Conservation (phyloP, 2,329 filamentous ascomycete genomes). For the Pyricularia sp. region DNA sequence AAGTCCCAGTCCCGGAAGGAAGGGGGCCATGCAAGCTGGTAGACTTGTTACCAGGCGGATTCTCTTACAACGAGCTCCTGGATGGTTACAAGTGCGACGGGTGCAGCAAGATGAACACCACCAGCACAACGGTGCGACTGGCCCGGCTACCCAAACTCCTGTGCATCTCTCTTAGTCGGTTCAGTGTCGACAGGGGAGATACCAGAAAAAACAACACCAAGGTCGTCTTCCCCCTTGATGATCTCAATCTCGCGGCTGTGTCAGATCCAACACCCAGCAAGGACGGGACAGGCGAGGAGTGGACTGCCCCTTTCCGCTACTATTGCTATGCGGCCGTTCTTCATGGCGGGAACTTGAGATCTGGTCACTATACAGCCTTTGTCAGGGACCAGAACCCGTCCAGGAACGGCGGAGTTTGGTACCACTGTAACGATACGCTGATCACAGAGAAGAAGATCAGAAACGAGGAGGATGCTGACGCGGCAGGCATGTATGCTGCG, state of each 20-base stretch:
- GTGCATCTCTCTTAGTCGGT: constrained; percentile 64
- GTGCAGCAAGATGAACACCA: constrained; percentile 59
- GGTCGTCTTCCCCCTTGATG: constrained; percentile 68
- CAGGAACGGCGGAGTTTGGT: constrained; percentile 34
- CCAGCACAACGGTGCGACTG: constrained; percentile 62
- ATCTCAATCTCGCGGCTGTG: constrained; percentile 47
- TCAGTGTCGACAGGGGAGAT: constrained; percentile 12
- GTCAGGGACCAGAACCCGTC: constrained; percentile 45
- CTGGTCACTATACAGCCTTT: constrained; percentile 74
- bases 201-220: constrained; percentile 35
- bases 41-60: constrained; percentile 11
- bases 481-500: constrained; percentile 12
- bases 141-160: constrained; percentile 73
- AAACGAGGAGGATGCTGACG: constrained; percentile 12
- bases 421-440: constrained; percentile 34
- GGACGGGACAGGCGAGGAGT: constrained; percentile 9
- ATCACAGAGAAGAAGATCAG: constrained; percentile 13
- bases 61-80: constrained; percentile 36
- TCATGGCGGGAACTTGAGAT: constrained; percentile 61
- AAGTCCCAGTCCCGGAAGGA: constrained; percentile 28
- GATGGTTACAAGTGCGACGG: constrained; percentile 64
- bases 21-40: constrained; percentile 2
- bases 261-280: constrained; percentile 4
- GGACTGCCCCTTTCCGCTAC: constrained; percentile 56
- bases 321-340: constrained; percentile 80